phyloP scores from a whole-genome alignment of 345 rosid genomes.

The Dovyalis caffra region DNA sequence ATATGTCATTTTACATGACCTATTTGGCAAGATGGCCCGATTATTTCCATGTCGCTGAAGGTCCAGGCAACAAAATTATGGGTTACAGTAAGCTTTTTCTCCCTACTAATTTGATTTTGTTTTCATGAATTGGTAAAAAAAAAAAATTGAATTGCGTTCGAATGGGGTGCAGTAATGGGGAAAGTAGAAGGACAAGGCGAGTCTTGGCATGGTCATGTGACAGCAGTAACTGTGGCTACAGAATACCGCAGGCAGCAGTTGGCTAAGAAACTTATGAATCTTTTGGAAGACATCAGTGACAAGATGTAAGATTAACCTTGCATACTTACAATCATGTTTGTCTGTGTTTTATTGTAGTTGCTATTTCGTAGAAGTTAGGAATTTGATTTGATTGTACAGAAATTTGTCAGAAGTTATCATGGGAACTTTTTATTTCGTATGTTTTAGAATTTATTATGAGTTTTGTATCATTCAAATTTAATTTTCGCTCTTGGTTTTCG shows the following conservation, averaged over 20 bases:
- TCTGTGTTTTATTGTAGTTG: not conserved
- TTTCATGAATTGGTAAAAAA: not conserved
- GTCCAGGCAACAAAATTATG: slow-evolving; percentile 70
- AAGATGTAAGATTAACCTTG: slow-evolving; percentile 57
- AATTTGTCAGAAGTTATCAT: not conserved
- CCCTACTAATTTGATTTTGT: slow-evolving; percentile 2
- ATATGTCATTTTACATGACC: slow-evolving; percentile 96
- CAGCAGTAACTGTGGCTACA: slow-evolving; percentile 87
- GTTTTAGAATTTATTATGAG: not conserved
- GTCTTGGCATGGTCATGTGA: slow-evolving; percentile 98
- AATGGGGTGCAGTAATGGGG: slow-evolving; percentile 69
- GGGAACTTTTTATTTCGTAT: not conserved
- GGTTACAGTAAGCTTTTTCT: slow-evolving; percentile 63
- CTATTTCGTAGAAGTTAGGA: not conserved
- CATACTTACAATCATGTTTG: not conserved
- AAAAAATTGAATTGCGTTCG: slow-evolving; percentile 7
- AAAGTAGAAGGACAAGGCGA: slow-evolving; percentile 98
- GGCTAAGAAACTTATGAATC: slow-evolving; percentile 87
- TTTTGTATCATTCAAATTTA: not conserved
- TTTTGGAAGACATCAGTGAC: slow-evolving; percentile 80
- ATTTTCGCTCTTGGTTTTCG: not conserved
- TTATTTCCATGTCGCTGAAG: slow-evolving; percentile 92
- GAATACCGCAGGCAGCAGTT: slow-evolving; percentile 90
- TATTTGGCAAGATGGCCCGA: slow-evolving; percentile 97
- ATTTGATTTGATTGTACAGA: not conserved